Evolutionary conservation across 805 yeast genomes (phyloP).

Genomic region (Candida awuae): DNA sequence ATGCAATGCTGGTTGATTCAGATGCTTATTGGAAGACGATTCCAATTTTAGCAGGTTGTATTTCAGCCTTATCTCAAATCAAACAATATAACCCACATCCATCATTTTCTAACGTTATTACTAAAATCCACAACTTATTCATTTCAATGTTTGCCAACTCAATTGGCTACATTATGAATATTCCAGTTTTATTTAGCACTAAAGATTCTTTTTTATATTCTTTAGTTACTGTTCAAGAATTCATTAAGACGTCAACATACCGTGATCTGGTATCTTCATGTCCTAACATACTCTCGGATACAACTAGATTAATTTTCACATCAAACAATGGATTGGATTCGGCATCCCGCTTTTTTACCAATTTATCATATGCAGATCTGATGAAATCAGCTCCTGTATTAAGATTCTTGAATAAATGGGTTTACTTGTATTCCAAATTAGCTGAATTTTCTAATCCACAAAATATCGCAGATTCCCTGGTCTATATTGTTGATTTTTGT

Average conservation of each 20-base stretch:
- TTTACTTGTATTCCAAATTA: slow-evolving; percentile 30
- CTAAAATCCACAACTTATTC: slow-evolving; percentile 4
- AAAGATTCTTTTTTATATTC: neutral
- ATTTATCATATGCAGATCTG: neutral
- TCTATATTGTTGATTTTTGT: slow-evolving; percentile 1
- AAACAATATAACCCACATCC: slow-evolving; percentile 22
- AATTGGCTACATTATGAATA: neutral
- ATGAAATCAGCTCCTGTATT: slow-evolving; percentile 31
- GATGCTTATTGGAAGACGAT: slow-evolving; percentile 35
- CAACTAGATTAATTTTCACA: slow-evolving; percentile 12
- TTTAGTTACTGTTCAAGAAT: slow-evolving; percentile 2
- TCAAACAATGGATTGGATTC: slow-evolving; percentile 19
- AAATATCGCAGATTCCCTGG: slow-evolving; percentile 8
- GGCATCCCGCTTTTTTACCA: slow-evolving; percentile 9
- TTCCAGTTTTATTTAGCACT: neutral
- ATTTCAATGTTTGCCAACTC: neutral
- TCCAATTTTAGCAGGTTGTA: slow-evolving; percentile 41
- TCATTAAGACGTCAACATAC: neutral
- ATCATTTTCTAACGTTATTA: slow-evolving; percentile 17
- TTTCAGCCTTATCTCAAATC: slow-evolving; percentile 29
- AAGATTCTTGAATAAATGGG: slow-evolving; percentile 41
- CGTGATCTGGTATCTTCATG: neutral
- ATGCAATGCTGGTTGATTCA: slow-evolving; percentile 10
- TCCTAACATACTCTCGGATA: slow-evolving; percentile 14
- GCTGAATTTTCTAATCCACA: slow-evolving; percentile 15